Evolutionary conservation across 2,329 filamentous ascomycete species (phyloP).

Genomic region (Verticillium tricorpus): DNA sequence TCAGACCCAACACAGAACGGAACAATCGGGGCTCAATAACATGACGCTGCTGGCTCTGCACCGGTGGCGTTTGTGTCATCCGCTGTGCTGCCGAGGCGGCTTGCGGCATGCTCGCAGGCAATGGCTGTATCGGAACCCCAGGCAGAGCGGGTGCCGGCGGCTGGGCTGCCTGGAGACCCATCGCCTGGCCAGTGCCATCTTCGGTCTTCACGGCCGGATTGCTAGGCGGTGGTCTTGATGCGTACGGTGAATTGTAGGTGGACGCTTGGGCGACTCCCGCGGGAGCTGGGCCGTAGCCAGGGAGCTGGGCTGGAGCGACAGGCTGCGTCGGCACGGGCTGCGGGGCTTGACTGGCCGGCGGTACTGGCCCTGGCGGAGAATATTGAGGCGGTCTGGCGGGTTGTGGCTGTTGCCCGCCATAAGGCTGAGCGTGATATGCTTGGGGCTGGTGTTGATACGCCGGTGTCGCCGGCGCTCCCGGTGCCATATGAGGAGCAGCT

Average conservation of each 20-base stretch:
- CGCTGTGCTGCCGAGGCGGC: conserved; percentile 2
- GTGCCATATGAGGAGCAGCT: conserved; percentile 26
- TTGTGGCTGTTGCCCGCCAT: conserved; percentile 15
- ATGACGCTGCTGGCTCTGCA: conserved; percentile 18
- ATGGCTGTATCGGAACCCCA: conserved; percentile 7
- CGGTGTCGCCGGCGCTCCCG: conserved; percentile 22
- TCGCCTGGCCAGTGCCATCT: conserved; percentile 9
- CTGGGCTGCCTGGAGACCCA: not conserved
- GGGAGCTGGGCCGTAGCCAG: conserved; percentile 17
- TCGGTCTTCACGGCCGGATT: conserved; percentile 13
- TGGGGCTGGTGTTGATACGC: conserved; percentile 28
- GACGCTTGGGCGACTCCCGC: conserved; percentile 14
- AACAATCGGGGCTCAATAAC: conserved; percentile 41
- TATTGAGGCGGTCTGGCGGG: conserved; percentile 11
- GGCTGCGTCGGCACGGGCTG: conserved; percentile 17
- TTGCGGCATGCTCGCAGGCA: conserved; percentile 10
- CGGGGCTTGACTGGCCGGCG: conserved; percentile 8
- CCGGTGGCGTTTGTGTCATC: conserved; percentile 9
- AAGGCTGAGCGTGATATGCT: conserved; percentile 29
- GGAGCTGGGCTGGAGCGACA: conserved; percentile 18
- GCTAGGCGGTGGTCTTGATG: conserved; percentile 18
- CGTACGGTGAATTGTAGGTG: conserved; percentile 25
- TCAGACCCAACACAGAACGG: conserved; percentile 38
- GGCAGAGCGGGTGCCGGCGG: conserved; percentile 6
- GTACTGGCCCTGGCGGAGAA: conserved; percentile 10